Evolutionary conservation across 495 filamentous ascomycete genomes (phyloP), one percentile per base, ranked within the genome.

Genomic region (Annulohypoxylon bovei): DNA sequence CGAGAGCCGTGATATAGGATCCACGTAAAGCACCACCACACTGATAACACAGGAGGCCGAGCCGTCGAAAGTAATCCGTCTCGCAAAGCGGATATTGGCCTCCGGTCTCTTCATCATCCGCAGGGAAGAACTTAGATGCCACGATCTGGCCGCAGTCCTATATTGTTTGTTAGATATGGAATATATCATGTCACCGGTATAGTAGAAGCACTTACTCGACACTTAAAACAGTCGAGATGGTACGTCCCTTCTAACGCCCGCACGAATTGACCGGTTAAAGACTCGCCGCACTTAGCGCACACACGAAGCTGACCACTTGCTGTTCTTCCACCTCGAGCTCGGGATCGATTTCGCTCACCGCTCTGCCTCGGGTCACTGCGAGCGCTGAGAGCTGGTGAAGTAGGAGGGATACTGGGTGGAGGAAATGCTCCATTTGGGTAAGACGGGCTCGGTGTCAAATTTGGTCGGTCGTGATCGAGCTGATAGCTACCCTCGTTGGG

Each of bases 171-270:
- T n/a, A 64, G 76, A 66, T 44, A 75, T 30, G 42, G 12, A 52
- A 37, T 50, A 39, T 28, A 60, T 14, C 42, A 42, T 37, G 30
- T 40, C 22, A 55, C 25, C 16, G 37, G 22, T 37, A 16, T 23
- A 35, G 35, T 42, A 35, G 42, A 23, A 47, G 28, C 37, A 86
- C 92, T 83, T 86, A 98, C 95, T 79, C 93, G 87, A 80, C 95
- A 99, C 79, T 91, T 95, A 78, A 99, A 99, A 84, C 95, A 99
- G 74, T 99, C 95, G 57, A 99, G 81, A 85, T 99, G 95, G 77
- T 91, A 99, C 53, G 95, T 98, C 30, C 92, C 93, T 23, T 91
- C 91, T 32, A 99, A 79, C 8, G 95, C 95, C 68, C 95, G 88
- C 55, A 99, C 95, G 78, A 98, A 99, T 77, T 98, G 96, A 18